A percentile compares a stretch with the other conserved stretches of the same genome.
Evolutionary conservation across 176 grass and related monocot genomes (phyloP).

Genomic region (Oryza australiensis): DNA sequence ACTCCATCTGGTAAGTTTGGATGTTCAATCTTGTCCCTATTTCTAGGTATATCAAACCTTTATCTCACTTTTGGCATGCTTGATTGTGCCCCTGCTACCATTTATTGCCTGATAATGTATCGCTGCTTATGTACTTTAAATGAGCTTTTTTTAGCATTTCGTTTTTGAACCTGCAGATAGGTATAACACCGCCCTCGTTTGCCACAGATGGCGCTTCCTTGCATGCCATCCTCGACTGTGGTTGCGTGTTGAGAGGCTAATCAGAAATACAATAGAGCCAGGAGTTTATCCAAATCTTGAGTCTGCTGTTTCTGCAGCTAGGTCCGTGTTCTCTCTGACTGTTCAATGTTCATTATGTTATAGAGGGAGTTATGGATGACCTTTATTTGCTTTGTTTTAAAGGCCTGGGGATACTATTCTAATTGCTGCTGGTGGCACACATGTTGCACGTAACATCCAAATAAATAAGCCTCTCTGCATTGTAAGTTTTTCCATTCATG

Average conservation of each 20-base stretch:
- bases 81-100: slow-evolving; percentile 5
- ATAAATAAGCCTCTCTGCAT: slow-evolving; percentile 98
- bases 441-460: slow-evolving; percentile 82
- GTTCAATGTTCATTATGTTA: background rate
- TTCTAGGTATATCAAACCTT: background rate
- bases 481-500: slow-evolving; percentile 61
- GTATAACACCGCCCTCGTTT: slow-evolving; percentile 99
- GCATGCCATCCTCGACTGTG: slow-evolving; percentile 88
- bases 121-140: slow-evolving; percentile 19
- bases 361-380: slow-evolving; percentile 14
- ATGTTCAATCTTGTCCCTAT: background rate
- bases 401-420: slow-evolving; percentile 98
- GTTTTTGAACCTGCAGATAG: slow-evolving; percentile 89
- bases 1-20: background rate
- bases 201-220: slow-evolving; percentile 93
- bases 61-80: background rate
- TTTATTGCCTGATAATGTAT: background rate
- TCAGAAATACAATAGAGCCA: slow-evolving; percentile 62
- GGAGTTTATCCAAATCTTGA: slow-evolving; percentile 83
- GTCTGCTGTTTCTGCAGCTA: slow-evolving; percentile 86
- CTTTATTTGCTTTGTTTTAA: slow-evolving; percentile 42
- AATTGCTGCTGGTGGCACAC: slow-evolving; percentile 64
- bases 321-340: slow-evolving; percentile 37
- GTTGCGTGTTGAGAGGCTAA: slow-evolving; percentile 86
- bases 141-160: slow-evolving; percentile 74